Base-by-base conservation (phyloP, 495 filamentous ascomycete genomes). In the Tuber aestivum region DNA sequence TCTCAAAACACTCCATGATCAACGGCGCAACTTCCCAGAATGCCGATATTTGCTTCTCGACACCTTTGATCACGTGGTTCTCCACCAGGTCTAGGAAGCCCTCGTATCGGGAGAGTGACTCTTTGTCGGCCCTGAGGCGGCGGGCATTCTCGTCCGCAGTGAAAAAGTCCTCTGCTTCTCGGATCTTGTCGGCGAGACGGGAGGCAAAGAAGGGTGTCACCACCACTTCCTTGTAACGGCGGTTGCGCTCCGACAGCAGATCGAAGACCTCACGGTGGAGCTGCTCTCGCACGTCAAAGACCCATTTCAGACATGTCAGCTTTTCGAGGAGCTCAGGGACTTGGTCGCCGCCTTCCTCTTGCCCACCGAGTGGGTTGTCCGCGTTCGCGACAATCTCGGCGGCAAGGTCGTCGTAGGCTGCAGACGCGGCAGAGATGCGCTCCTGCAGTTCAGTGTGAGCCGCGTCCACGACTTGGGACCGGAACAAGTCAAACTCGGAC, bases 21-120 rank as follows among this genome's bases (percentile, higher is more conserved):
- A 89, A 87, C 1, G 96, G 96, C 0, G 94, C 95, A 78, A 98
- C 97, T 81, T 99, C 96, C 95, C 95, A 99, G 85, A 97, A 99
- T 5, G 94, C 94, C 23, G 90, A 92, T 0, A 97, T 88, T 83
- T 97, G 96, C 42, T 92, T 88, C 83, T 97, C 95, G 23, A 98
- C 93, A 6, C 94, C 95, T 6, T 94, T 90, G 4, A 89, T 88
- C 38, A 96, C 93, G 73, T 95, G 95, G 81, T 89, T 88, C 83
- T 97, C 94, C 41, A 97, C 90, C 27, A 95, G 89, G 44, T 89
- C 87, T 73, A 92, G 85, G 83, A 98, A 97, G 37, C 92, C 90
- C 74, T 93, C 89, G 37, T 91, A 90, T 18, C 95, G 91, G 71
- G 88, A 84, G 23, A 93, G 86, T 3, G 89, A 87, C 50, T 91